Base-by-base conservation (phyloP, 139 green algal genomes). In the Chlamydomonas asymmetrica region DNA sequence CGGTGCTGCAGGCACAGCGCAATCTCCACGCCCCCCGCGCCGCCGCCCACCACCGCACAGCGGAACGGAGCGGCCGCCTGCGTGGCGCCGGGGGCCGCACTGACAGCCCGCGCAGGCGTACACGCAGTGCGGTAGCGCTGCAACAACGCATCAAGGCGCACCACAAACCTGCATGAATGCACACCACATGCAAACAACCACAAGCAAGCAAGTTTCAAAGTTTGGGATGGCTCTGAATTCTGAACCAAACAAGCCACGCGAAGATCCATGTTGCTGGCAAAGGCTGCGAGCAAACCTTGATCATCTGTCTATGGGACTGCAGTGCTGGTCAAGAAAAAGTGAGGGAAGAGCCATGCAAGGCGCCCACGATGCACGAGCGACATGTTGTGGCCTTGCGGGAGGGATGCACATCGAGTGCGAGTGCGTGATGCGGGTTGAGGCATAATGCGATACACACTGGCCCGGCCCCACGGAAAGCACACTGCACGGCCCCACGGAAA, bases 21-120 rank as follows among this genome's bases (percentile, higher is more conserved):
- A 34, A 99, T 68, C 82, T 99, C 96, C 23, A 97, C 92, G 2
- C 96, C 96, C 0, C 91, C 91, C 6, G 95, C 92, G 0, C 95
- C 96, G 4, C 92, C 96, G 4, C 96, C 96, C 54, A 99, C 94
- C 20, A 99, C 87, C 10, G 74, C 88, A 59, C 10, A 99, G 71
- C 25, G 75, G 80, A 59, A 92, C 59, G 13, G 54, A 35, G 35
- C 5, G 50, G 70, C 49, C 23, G 31, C 63, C 0, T 65, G 34
- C 23, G 23, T 38, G 10, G 38, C 75, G 3, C 6, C 40, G 25
- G 6, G 22, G 20, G 9, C 2, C 3, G 35, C 18, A 3, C 20
- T 18, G 10, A 18, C 45, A 75, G 63, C 52, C 37, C 49, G 27
- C 71, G 35, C 35, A 45, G 59, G n/a, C 50, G 31, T 7, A 34